A percentile compares a stretch with the other conserved stretches of the same genome.
Evolutionary conservation across 2,329 filamentous ascomycete genomes (phyloP).

Genomic region (Claviceps sp.): DNA sequence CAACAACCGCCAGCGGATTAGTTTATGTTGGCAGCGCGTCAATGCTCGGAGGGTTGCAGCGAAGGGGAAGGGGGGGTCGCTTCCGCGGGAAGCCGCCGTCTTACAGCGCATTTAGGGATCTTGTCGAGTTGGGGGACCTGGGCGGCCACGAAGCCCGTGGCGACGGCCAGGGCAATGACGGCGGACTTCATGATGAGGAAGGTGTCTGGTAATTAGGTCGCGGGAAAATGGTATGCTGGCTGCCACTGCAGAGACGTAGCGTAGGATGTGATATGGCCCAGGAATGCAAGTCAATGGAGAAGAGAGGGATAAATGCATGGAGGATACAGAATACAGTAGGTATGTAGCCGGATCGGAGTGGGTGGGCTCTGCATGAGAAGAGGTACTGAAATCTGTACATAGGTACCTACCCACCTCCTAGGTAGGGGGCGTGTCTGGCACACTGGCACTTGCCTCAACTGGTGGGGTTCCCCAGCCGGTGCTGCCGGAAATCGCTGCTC

Average conservation of each 20-base stretch:
- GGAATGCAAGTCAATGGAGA: background rate
- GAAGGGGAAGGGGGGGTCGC: background rate
- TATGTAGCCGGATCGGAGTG: background rate
- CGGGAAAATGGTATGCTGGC: background rate
- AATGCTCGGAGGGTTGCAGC: too few species aligned
- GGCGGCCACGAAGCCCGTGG: constrained; percentile 21
- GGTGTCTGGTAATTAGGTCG: background rate
- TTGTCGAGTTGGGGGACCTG: constrained; percentile 14
- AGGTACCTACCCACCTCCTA: too few species aligned
- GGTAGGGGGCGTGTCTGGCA: too few species aligned
- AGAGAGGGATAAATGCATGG: too few species aligned
- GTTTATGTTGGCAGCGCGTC: too few species aligned
- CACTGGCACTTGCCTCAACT: too few species aligned
- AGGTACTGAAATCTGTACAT: too few species aligned
- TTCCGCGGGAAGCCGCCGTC: background rate
- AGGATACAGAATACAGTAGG: background rate
- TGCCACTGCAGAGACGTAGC: background rate
- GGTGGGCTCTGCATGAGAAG: too few species aligned
- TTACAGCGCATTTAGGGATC: constrained; percentile 21
- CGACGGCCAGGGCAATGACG: constrained; percentile 16
- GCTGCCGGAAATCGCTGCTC: too few species aligned
- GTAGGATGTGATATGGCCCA: background rate
- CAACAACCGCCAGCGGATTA: background rate
- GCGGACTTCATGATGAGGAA: constrained; percentile 22
- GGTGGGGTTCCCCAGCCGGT: too few species aligned